Evolutionary conservation across 805 yeast genomes (phyloP).

Genomic region (Barnettozyma pratensis): DNA sequence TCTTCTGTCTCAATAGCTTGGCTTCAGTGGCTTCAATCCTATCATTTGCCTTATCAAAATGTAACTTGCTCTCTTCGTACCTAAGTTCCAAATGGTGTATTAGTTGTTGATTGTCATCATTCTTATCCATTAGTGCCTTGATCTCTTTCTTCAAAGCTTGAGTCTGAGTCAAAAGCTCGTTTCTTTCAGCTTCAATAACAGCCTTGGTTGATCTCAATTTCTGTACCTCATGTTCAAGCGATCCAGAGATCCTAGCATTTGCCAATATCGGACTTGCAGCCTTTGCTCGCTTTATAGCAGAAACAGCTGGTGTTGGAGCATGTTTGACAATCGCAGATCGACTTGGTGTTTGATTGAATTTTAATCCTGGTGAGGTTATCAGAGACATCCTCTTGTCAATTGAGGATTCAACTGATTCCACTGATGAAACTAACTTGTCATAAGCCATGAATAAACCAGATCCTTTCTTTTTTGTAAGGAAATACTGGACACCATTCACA

Average conservation of each 20-base stretch:
- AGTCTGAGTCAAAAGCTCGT: constrained; percentile 40
- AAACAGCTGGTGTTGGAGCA: constrained; percentile 3
- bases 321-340: background rate
- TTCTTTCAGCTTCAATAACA: constrained; percentile 22
- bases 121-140: background rate
- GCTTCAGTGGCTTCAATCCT: constrained; percentile 29
- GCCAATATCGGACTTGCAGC: background rate
- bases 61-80: constrained; percentile 4
- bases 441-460: constrained; percentile 74
- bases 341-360: constrained; percentile 16
- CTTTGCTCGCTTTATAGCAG: constrained; percentile 3
- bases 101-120: constrained; percentile 10
- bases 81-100: constrained; percentile 13
- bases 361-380: constrained; percentile 4
- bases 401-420: constrained; percentile 18
- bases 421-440: constrained; percentile 30
- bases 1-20: constrained; percentile 41
- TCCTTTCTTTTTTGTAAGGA: constrained; percentile 54
- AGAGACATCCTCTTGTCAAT: constrained; percentile 5
- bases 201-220: constrained; percentile 14
- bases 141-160: constrained; percentile 24
- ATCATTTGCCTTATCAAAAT: constrained; percentile 16
- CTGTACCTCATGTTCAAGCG: constrained; percentile 18
- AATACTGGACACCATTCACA: constrained; percentile 66
- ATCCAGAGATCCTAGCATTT: background rate